phyloP scores from a whole-genome alignment of 352 stramenopile species.

The Phytopythium aichiense region DNA sequence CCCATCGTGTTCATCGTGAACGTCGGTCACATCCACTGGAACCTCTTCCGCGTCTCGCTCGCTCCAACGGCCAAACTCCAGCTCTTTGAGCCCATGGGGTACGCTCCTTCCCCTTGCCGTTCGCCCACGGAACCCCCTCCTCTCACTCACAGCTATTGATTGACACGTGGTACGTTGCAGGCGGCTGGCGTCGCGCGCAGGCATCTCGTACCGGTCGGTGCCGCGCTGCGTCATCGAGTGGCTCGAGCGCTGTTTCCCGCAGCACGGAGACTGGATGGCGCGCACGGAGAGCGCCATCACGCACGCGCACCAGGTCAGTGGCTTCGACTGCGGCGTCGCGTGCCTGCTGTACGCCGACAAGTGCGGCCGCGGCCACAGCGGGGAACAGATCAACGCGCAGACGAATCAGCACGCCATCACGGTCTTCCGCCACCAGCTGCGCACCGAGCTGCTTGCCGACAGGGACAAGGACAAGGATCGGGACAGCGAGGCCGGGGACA shows the following conservation, averaged over 20 bases:
- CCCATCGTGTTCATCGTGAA: slow-evolving; percentile 85
- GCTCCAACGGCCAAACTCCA: slow-evolving; percentile 60
- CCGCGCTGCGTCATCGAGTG: slow-evolving; percentile 78
- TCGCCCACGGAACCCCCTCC: not conserved
- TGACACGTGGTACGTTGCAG: slow-evolving; percentile 4
- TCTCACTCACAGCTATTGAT: not conserved
- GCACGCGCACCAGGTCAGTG: slow-evolving; percentile 81
- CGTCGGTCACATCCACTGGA: slow-evolving; percentile 83
- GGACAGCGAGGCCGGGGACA: not conserved
- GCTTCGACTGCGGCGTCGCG: slow-evolving; percentile 87
- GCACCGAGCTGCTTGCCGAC: slow-evolving; percentile 21
- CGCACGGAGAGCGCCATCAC: slow-evolving; percentile 73
- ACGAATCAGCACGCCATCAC: slow-evolving; percentile 75
- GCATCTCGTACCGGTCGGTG: slow-evolving; percentile 70
- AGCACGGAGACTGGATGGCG: slow-evolving; percentile 51
- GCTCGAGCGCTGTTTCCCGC: slow-evolving; percentile 76
- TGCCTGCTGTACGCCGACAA: slow-evolving; percentile 88
- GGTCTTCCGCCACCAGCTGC: slow-evolving; percentile 52
- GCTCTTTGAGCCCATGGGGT: slow-evolving; percentile 89
- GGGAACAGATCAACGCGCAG: slow-evolving; percentile 52
- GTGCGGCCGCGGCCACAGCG: slow-evolving; percentile 52
- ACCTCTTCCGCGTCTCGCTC: slow-evolving; percentile 82
- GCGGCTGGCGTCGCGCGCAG: slow-evolving; percentile 46
- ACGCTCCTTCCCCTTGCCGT: slow-evolving; percentile 4
- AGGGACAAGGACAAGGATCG: not conserved